phyloP scores from a whole-genome alignment of 2,329 filamentous ascomycete genomes.

The Tolypocladium amazonense region DNA sequence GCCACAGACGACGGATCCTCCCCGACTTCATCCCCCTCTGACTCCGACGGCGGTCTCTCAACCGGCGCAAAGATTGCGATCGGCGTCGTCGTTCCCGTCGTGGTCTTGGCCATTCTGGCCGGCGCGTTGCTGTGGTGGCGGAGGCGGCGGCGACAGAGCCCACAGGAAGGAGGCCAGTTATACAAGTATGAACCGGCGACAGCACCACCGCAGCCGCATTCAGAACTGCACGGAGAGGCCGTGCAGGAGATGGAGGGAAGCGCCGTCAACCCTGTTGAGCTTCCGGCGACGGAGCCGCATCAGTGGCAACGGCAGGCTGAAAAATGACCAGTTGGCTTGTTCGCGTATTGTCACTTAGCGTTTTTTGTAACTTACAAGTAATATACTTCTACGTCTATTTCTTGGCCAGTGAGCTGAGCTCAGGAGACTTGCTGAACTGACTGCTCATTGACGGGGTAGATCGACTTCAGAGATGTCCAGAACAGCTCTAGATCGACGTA shows the following conservation, averaged over 20 bases:
- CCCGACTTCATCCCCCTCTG: background rate
- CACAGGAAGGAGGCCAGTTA: background rate
- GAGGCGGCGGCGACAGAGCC: background rate
- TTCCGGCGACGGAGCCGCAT: background rate
- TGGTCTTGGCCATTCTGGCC: constrained; percentile 12
- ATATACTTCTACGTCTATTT: background rate
- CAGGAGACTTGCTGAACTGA: no score
- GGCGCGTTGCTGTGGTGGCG: constrained; percentile 17
- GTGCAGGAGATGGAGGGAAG: constrained; percentile 2
- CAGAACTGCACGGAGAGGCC: background rate
- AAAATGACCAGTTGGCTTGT: background rate
- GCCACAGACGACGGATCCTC: background rate
- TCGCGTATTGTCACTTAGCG: background rate
- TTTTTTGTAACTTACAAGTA: background rate
- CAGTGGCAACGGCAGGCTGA: background rate
- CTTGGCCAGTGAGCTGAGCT: no score
- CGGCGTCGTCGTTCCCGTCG: constrained; percentile 18
- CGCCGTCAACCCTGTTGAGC: background rate
- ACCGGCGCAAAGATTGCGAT: constrained; percentile 16
- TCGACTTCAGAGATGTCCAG: no score
- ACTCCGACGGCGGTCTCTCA: constrained; percentile 5
- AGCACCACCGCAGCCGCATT: background rate
- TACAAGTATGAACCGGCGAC: background rate
- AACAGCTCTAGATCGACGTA: no score
- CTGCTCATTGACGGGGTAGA: no score